phyloP scores from a whole-genome alignment of 164 flowering plant genomes.

The Vitis labrusca region DNA sequence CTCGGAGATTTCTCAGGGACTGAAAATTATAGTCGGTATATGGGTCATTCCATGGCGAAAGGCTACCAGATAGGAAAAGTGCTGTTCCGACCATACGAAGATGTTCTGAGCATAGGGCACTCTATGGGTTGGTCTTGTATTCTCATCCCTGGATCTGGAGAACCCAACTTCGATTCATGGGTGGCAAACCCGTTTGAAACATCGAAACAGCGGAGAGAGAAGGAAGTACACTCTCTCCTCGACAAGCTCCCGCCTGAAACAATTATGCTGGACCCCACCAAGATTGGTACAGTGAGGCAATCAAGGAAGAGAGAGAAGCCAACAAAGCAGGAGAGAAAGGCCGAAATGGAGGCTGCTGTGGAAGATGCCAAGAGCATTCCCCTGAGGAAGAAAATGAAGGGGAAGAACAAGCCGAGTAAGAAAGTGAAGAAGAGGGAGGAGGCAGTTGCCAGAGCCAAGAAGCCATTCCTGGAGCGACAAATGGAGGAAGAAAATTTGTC shows the following conservation, averaged over 20 bases:
- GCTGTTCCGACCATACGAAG: constrained; percentile 82
- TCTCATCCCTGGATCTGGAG: constrained; percentile 90
- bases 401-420: constrained; percentile 78
- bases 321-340: constrained; percentile 61
- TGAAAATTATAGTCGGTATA: constrained; percentile 62
- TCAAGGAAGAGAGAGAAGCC: constrained; percentile 53
- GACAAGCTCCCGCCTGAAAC: constrained; percentile 96
- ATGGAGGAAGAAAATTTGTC: constrained; percentile 26
- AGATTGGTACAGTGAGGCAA: constrained; percentile 64
- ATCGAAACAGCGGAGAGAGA: constrained; percentile 76
- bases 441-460: constrained; percentile 53
- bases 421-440: constrained; percentile 63
- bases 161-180: constrained; percentile 92
- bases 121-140: constrained; percentile 88
- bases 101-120: constrained; percentile 84
- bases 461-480: constrained; percentile 66
- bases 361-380: constrained; percentile 47
- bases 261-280: constrained; percentile 79
- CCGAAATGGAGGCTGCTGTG: constrained; percentile 72
- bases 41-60: constrained; percentile 79
- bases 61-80: constrained; percentile 74
- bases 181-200: constrained; percentile 95
- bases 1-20: constrained; percentile 52
- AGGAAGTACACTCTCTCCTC: constrained; percentile 74
- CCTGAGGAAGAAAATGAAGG: constrained; percentile 79